Conservation (phyloP, 352 stramenopile genomes). For the Pythium oligandrum region DNA sequence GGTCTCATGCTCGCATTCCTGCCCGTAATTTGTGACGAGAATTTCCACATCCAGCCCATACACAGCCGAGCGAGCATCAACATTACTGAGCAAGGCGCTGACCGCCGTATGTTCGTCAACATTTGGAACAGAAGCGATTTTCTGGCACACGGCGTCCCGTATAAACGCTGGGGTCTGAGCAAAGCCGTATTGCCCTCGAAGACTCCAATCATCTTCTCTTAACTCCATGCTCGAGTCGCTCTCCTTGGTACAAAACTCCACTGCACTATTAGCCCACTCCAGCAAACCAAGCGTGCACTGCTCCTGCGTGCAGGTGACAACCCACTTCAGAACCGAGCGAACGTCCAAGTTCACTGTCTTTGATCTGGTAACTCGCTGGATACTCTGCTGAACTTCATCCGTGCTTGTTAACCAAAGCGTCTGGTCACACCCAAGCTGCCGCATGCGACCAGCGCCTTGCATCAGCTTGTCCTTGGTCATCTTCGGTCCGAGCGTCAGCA, state of each 20-base stretch:
- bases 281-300: slow-evolving; percentile 56
- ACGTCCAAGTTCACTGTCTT: slow-evolving; percentile 10
- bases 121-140: slow-evolving; percentile 17
- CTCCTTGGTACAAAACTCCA: slow-evolving; percentile 54
- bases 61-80: slow-evolving; percentile 6
- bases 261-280: slow-evolving; percentile 71
- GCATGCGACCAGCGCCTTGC: slow-evolving; percentile 86
- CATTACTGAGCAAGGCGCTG: slow-evolving; percentile 12
- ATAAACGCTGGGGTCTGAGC: slow-evolving; percentile 26
- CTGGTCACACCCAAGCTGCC: slow-evolving; percentile 68
- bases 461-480: slow-evolving; percentile 92
- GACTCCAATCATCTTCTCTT: slow-evolving; percentile 44
- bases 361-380: slow-evolving; percentile 3
- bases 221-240: slow-evolving; percentile 16
- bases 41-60: slow-evolving; percentile 41
- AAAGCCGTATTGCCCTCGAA: slow-evolving; percentile 32
- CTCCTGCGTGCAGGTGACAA: slow-evolving; percentile 80
- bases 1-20: slow-evolving; percentile 38
- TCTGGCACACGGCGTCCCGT: slow-evolving; percentile 1
- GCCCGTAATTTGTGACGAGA: slow-evolving; percentile 29
- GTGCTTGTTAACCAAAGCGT: slow-evolving; percentile 67
- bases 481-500: slow-evolving; percentile 81
- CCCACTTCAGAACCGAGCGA: slow-evolving; percentile 72
- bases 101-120: neutral
- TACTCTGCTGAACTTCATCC: slow-evolving; percentile 56